A percentile compares a stretch with the other conserved stretches of the same genome.
Evolutionary conservation across 805 yeast species (phyloP).

Genomic region (Ogataea trehaloabstinens): DNA sequence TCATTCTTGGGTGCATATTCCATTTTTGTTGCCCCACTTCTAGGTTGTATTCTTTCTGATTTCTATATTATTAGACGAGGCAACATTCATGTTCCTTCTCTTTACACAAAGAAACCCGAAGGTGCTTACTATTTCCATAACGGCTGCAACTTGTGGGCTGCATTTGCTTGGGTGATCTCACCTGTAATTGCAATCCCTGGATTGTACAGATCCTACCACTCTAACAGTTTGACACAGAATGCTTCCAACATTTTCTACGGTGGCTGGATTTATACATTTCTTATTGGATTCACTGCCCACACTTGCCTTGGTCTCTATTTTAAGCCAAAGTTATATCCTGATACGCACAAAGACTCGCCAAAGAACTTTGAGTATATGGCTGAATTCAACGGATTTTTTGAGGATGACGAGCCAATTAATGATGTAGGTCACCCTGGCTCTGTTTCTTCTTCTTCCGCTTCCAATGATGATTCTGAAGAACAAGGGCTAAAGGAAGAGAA

Average conservation of each 20-base stretch:
- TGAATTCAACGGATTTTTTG: conserved; percentile 22
- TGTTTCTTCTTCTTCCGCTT: conserved; percentile 4
- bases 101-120: conserved; percentile 14
- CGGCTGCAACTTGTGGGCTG: conserved; percentile 19
- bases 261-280: conserved; percentile 25
- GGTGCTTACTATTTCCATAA: conserved; percentile 19
- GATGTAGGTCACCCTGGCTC: conserved; percentile 24
- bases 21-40: conserved; percentile 23
- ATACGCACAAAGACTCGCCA: conserved; percentile 19
- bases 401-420: conserved; percentile 24
- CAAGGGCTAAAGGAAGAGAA: conserved; percentile 1
- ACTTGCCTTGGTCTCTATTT: conserved; percentile 12
- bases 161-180: conserved; percentile 16
- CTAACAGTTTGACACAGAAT: conserved; percentile 11
- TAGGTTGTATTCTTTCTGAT: conserved; percentile 20
- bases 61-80: conserved; percentile 20
- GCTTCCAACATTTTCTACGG: conserved; percentile 23
- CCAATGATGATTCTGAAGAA: conserved; percentile 1
- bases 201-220: conserved; percentile 25
- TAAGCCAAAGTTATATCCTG: conserved; percentile 22
- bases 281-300: conserved; percentile 16
- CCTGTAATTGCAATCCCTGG: conserved; percentile 30
- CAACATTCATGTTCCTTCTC: conserved; percentile 21
- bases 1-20: conserved; percentile 23
- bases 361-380: conserved; percentile 23